Evolutionary conservation across 345 rosid species (phyloP).

Genomic region (Salix suchowensis): DNA sequence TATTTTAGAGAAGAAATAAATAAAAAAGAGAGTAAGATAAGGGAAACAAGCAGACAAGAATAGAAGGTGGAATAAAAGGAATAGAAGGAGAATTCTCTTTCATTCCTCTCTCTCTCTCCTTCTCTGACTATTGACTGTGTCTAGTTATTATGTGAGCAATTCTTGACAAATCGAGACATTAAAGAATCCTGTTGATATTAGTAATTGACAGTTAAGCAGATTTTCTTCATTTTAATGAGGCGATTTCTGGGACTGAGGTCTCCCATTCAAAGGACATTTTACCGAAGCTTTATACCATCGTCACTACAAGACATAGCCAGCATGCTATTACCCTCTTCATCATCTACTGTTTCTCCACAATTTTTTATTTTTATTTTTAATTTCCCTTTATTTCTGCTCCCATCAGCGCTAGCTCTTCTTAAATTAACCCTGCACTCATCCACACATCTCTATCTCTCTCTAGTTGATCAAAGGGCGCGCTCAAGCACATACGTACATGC

Average conservation of each 20-base stretch:
- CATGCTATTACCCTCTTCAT: neutral
- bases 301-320: conserved; percentile 11
- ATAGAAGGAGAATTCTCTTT: conserved; percentile 10
- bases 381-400: conserved; percentile 52
- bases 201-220: conserved; percentile 42
- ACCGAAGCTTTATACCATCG: conserved; percentile 19
- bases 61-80: conserved; percentile 11
- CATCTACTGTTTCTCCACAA: conserved; percentile 4
- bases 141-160: conserved; percentile 1
- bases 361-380: neutral
- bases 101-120: neutral
- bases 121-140: conserved; percentile 6
- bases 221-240: conserved; percentile 49
- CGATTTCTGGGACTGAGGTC: conserved; percentile 54
- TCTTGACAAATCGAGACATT: conserved; percentile 14
- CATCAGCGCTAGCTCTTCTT: neutral
- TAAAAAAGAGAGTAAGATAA: too few relatives aligned
- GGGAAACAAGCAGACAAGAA: neutral
- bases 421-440: conserved; percentile 38
- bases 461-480: too few relatives aligned
- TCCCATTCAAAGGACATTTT: conserved; percentile 64
- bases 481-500: neutral
- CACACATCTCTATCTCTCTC: conserved; percentile 10
- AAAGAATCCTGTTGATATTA: neutral
- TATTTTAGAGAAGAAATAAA: neutral